Percentiles rank a stretch among this genome's conserved stretches.
These are phyloP conservation scores for Candida krabiensis DNA, from an alignment of 805 yeast genomes.

Conservation along the genomic window DNA sequence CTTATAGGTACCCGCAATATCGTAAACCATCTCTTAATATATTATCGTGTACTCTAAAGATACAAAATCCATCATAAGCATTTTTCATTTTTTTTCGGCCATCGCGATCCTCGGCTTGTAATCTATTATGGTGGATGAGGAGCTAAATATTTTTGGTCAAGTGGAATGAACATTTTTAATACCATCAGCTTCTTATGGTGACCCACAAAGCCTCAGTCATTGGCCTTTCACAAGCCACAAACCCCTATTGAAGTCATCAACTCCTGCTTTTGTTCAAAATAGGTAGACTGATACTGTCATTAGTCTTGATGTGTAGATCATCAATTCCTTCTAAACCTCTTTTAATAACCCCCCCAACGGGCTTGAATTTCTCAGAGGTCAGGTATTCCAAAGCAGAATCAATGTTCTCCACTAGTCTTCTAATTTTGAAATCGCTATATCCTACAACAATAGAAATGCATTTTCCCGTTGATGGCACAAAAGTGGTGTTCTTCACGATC, in stretches of 20 bases:
- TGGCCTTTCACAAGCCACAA: no score
- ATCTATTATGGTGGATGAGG: no score
- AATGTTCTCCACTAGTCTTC: slow-evolving; percentile 50
- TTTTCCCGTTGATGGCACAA: slow-evolving; percentile 60
- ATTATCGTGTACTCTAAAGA: no score
- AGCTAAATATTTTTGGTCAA: no score
- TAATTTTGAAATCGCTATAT: slow-evolving; percentile 42
- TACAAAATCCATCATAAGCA: no score
- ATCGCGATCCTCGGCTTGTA: no score
- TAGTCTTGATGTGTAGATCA: slow-evolving; percentile 60
- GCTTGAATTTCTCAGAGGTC: slow-evolving; percentile 41
- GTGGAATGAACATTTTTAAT: no score
- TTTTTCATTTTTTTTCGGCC: no score
- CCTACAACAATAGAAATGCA: slow-evolving; percentile 65
- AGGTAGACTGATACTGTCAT: slow-evolving; percentile 68
- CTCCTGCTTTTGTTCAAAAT: no score
- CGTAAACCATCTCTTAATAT: neutral
- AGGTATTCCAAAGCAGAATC: slow-evolving; percentile 52
- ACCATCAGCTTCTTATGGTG: no score
- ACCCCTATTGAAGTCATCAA: no score
- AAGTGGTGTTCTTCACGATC: slow-evolving; percentile 61
- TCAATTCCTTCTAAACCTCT: slow-evolving; percentile 43
- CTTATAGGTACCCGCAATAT: slow-evolving; percentile 1
- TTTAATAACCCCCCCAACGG: slow-evolving; percentile 59
- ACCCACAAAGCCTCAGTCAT: no score